Evolutionary conservation across 352 stramenopile genomes (phyloP), one percentile per base, ranked within the genome.

Genomic region (Globisporangium abappressorium): DNA sequence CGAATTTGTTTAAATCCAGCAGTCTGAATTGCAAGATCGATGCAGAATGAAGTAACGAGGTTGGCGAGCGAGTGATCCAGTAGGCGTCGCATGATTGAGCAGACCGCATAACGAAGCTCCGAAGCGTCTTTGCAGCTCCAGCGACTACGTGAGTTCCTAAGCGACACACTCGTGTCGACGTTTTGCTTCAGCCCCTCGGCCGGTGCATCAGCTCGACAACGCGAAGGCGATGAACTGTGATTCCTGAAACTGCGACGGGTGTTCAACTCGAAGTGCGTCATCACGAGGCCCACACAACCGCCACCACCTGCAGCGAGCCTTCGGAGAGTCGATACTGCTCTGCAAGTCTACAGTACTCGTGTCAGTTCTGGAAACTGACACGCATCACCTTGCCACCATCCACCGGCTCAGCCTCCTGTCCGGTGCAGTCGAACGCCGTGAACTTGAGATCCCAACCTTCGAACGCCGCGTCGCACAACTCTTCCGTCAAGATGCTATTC

Each of bases 351-450:
- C 86, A 96, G 69, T 95, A 97, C 70, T 94, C 80, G n/a, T 90
- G 70, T 12, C 92, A 87, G 65, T 97, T 98, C 43, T 76, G 74
- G 70, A 95, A 98, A 15, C 69, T 90, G 14, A 98, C 92, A 6
- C 73, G 78, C 38, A 82, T 79, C 5, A 66, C 66, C 3, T 77
- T 81, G 49, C 93, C 93, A n/a, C 79, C 77, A 18, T 87, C 80
- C 0, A 93, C 75, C 18, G 98, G 76, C 68, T 97, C 91, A 0
- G 93, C 82, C 12, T 93, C 78, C 33, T 91, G 81, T 30, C 89
- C 87, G 65, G 85, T 96, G 68, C 86, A 96, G 49, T 91, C 85
- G 30, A 91, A 94, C 0, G 84, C 86, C 28, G 84, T 93, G 71
- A 94, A 96, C 9, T 81, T 74, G 33, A 94, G 57, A 36, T 95